Evolutionary conservation across 768 basidiomycete genomes (phyloP), one percentile per base, ranked within the genome.

Genomic region (Exsudoporus frostii): DNA sequence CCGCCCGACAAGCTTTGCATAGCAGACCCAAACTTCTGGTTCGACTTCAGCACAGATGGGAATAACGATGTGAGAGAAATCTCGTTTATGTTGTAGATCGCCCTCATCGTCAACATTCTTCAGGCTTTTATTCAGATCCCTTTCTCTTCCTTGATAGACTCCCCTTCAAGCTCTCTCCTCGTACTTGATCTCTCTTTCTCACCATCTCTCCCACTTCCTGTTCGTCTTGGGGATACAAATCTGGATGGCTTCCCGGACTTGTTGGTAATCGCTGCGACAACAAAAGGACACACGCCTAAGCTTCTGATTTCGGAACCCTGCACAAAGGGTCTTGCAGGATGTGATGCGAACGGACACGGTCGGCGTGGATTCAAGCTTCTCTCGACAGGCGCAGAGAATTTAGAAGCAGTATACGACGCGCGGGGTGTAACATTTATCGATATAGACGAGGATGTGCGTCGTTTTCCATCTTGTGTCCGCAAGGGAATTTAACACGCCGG

Each of bases 201-300:
- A 1, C 88, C 91, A 0, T 60, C 84, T 0, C 66, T 95, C 6
- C 92, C 95, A 1, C 70, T 95, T 15, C 79, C 92, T 0, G 69
- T 98, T 44, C 86, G 85, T 55, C 72, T 94, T 0, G 97, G 94
- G 30, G 97, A 99, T 71, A 86, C 81, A 46, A 89, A 98, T 68
- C 76, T 96, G 19, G 95, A 98, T 65, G 97, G 97, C 3, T 98
- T 89, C 71, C 94, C 96, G 0, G 97, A 98, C 61, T 63, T 98
- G 8, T 72, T 97, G 7, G 62, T 83, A 9, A 83, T 85, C 22
- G 64, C 78, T 1, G 82, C 69, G 58, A 79, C 6, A 63, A 77
- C 38, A 59, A 53, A 50, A 58, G 73, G 74, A 47, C 78, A 75
- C 19, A 80, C 77, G 6, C 88, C 88, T 0, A 78, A 79, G 48